phyloP scores from a whole-genome alignment of 306 rosid genomes.

The Rosa rugosa region DNA sequence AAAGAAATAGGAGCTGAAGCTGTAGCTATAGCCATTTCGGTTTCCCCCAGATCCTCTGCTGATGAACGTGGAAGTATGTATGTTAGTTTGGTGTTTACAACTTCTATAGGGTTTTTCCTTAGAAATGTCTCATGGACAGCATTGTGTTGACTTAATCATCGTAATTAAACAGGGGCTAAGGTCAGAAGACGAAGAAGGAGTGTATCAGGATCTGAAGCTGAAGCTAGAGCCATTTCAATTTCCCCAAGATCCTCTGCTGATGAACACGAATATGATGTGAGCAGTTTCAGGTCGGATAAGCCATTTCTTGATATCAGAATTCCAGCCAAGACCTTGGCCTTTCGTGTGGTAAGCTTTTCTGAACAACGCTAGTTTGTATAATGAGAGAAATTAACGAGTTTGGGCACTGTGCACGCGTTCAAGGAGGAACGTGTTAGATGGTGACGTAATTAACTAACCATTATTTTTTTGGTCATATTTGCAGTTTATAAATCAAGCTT shows the following conservation, averaged over 20 bases:
- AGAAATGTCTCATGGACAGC: not conserved
- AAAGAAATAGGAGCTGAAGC: not conserved
- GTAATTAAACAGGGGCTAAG: not conserved
- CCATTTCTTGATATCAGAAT: conserved; percentile 10
- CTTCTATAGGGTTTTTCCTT: not conserved
- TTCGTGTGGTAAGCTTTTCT: not conserved
- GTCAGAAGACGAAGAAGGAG: not conserved
- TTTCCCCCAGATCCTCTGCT: not conserved
- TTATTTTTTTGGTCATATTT: not conserved
- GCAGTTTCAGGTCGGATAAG: not conserved
- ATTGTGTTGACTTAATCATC: not conserved
- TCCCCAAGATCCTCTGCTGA: not conserved
- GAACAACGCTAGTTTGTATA: not conserved
- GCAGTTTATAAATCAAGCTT: conserved; percentile 3
- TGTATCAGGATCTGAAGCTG: not conserved
- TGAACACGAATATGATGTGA: not conserved
- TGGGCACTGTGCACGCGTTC: not conserved
- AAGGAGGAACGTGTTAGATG: not conserved
- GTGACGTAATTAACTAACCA: not conserved
- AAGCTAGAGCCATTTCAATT: not conserved
- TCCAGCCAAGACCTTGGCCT: conserved; percentile 4
- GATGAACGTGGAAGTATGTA: not conserved
- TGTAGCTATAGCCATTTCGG: not conserved
- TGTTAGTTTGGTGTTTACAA: not conserved
- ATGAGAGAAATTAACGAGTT: not conserved